These are phyloP conservation scores for Vickermania spadyakhi DNA, from an alignment of 208 protist species.

Conservation along the genomic window DNA sequence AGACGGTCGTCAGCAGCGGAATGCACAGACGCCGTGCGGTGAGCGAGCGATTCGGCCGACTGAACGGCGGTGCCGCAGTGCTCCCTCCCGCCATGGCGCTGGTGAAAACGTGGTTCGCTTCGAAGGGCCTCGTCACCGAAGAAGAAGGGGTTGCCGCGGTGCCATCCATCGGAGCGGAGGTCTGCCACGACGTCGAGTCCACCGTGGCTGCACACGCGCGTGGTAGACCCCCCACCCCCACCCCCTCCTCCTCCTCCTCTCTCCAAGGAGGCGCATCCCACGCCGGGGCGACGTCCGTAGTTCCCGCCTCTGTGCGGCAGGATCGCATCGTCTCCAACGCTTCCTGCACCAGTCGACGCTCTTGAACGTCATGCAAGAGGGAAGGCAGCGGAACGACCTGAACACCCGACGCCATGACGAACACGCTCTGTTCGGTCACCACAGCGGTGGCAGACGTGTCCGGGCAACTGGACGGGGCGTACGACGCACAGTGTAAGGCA, in stretches of 20 bases:
- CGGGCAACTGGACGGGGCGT: background rate
- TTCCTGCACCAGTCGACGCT: background rate
- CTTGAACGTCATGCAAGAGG: background rate
- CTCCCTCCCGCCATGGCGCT: too few species aligned
- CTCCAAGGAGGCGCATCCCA: too few species aligned
- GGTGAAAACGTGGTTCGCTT: too few species aligned
- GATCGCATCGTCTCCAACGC: background rate
- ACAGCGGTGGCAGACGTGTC: background rate
- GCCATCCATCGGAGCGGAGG: too few species aligned
- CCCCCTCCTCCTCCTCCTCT: background rate
- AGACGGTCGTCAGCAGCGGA: background rate
- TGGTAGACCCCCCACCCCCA: too few species aligned
- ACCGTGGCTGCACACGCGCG: too few species aligned
- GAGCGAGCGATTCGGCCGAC: background rate
- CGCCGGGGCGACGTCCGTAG: background rate
- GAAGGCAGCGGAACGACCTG: too few species aligned
- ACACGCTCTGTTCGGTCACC: too few species aligned
- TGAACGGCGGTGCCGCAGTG: background rate
- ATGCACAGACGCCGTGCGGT: background rate
- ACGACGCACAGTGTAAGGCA: background rate
- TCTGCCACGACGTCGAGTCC: too few species aligned
- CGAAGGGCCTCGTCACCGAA: too few species aligned
- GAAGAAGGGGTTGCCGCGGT: too few species aligned
- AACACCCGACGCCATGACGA: too few species aligned
- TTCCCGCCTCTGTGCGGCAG: background rate